A percentile compares a stretch with the other conserved stretches of the same genome.
Evolutionary conservation across 768 basidiomycete genomes (phyloP).

Genomic region (Pleurotus citrinopileatus): DNA sequence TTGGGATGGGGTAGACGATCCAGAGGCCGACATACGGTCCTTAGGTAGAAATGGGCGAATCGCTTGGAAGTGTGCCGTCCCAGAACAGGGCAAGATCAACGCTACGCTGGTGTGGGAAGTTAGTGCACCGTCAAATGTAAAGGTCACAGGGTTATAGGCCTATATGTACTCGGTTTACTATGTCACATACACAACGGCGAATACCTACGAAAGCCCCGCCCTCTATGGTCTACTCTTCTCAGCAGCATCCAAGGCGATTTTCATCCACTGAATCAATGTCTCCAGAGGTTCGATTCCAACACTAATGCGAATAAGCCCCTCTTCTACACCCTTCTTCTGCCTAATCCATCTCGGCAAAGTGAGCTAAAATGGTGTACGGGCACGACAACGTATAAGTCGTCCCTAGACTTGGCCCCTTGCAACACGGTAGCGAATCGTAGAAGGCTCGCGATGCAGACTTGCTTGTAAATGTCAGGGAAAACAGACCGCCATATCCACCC

Average conservation of each 20-base stretch:
- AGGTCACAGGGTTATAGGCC: constrained; percentile 18
- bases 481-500: constrained; percentile 82
- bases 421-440: constrained; percentile 78
- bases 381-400: constrained; percentile 96
- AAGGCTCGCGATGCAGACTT: constrained; percentile 68
- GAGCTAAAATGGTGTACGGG: constrained; percentile 91
- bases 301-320: constrained; percentile 80
- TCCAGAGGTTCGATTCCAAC: constrained; percentile 84
- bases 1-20: constrained; percentile 29
- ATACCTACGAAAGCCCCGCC: background rate
- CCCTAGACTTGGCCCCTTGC: constrained; percentile 89
- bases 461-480: constrained; percentile 82
- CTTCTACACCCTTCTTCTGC: constrained; percentile 86
- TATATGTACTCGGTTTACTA: too few relatives aligned
- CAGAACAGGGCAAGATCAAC: constrained; percentile 27
- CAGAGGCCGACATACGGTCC: constrained; percentile 17
- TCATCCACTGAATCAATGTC: constrained; percentile 56
- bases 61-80: constrained; percentile 30
- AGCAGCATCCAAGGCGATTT: constrained; percentile 68
- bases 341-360: constrained; percentile 90
- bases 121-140: constrained; percentile 21
- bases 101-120: constrained; percentile 34
- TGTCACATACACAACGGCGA: too few relatives aligned
- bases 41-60: constrained; percentile 33
- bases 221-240: constrained; percentile 32